phyloP scores from a whole-genome alignment of 1,284 basidiomycete genomes.

The Kwoniella shivajii region DNA sequence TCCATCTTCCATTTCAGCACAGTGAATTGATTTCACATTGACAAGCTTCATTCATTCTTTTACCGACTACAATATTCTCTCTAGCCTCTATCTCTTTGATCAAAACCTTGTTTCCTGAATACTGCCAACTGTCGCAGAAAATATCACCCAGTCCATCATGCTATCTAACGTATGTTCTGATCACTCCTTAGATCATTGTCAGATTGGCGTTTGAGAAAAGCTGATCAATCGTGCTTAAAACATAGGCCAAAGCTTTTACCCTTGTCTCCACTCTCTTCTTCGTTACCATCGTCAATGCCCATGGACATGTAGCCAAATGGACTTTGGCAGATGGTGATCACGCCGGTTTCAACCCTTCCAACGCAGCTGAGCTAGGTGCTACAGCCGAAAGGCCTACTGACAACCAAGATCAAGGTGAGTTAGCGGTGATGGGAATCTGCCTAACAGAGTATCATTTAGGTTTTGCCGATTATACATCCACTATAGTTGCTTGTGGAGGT shows the following conservation, averaged over 20 bases:
- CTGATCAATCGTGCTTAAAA: too few relatives aligned
- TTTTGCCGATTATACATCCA: slow-evolving; percentile 22
- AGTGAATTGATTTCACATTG: not conserved
- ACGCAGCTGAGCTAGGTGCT: slow-evolving; percentile 16
- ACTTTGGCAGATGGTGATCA: slow-evolving; percentile 15
- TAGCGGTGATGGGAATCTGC: too few relatives aligned
- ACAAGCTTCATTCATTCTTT: not conserved
- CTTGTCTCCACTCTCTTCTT: slow-evolving; percentile 6
- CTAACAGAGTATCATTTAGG: slow-evolving; percentile 12
- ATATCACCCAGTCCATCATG: not conserved
- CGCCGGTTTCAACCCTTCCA: slow-evolving; percentile 29
- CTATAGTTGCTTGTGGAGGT: slow-evolving; percentile 30
- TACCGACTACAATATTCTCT: not conserved
- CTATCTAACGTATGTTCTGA: not conserved
- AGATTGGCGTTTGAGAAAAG: not conserved
- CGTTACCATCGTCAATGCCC: slow-evolving; percentile 17
- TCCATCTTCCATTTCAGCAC: not conserved
- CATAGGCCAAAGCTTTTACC: slow-evolving; percentile 3
- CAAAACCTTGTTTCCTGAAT: too few relatives aligned
- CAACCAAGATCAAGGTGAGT: slow-evolving; percentile 28
- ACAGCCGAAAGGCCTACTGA: slow-evolving; percentile 25
- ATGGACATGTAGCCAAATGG: slow-evolving; percentile 25
- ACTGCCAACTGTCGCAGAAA: not conserved
- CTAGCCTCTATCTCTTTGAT: not conserved
- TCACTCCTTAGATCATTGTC: not conserved